Conservation (phyloP, 768 basidiomycete genomes). For the Cytidiella melzeri region DNA sequence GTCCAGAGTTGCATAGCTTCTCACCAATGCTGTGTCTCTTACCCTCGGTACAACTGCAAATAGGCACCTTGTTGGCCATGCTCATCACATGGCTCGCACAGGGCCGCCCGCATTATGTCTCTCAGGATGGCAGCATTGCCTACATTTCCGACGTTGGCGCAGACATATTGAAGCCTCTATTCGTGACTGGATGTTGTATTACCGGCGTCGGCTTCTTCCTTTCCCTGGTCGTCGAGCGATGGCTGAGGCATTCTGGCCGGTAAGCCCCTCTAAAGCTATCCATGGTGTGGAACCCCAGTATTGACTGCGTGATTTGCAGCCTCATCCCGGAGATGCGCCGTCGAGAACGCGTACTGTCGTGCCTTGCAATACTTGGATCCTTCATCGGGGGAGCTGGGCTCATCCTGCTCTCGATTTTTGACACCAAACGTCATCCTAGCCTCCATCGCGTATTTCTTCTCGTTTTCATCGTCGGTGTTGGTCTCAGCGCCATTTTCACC, state of each 20-base stretch:
- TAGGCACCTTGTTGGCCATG: constrained; percentile 60
- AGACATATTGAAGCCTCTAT: constrained; percentile 66
- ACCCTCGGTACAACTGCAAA: not conserved
- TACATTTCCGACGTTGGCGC: constrained; percentile 82
- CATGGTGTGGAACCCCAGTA: not conserved
- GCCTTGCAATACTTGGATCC: constrained; percentile 55
- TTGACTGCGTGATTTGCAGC: constrained; percentile 25
- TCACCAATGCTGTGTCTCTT: not conserved
- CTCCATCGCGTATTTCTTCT: constrained; percentile 59
- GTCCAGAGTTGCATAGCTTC: not conserved
- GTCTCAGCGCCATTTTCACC: constrained; percentile 68
- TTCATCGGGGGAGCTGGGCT: constrained; percentile 60
- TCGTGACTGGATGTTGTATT: constrained; percentile 57
- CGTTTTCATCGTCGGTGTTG: constrained; percentile 69
- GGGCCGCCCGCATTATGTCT: constrained; percentile 54
- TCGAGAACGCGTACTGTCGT: constrained; percentile 48
- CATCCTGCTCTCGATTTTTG: constrained; percentile 65
- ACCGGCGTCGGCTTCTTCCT: constrained; percentile 59
- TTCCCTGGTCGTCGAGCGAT: constrained; percentile 54
- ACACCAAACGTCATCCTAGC: constrained; percentile 47
- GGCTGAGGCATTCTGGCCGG: constrained; percentile 61
- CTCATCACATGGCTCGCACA: constrained; percentile 64
- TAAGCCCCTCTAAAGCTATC: constrained; percentile 21
- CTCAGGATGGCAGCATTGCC: constrained; percentile 51
- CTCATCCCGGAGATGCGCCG: constrained; percentile 53